Conservation (phyloP, 306 rosid genomes). For the Prunus mira region DNA sequence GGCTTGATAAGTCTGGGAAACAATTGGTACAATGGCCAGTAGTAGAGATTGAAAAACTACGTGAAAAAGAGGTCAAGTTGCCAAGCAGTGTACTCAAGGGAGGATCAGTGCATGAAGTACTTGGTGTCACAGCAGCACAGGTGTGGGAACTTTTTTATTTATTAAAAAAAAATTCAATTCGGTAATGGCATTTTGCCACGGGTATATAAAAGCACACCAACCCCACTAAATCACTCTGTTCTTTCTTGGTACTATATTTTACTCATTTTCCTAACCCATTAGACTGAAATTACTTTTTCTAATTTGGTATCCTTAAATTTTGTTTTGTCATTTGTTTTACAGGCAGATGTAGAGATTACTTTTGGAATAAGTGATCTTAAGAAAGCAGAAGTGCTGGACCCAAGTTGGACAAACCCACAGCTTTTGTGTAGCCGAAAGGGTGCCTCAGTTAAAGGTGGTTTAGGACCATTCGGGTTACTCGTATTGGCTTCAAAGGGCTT, state of each 20-base stretch:
- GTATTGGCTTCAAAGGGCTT: slow-evolving; percentile 57
- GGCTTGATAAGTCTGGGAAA: slow-evolving; percentile 66
- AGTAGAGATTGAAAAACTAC: slow-evolving; percentile 51
- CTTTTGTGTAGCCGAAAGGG: slow-evolving; percentile 48
- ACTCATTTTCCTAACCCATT: too few species aligned
- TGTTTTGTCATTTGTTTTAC: not conserved
- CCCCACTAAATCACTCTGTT: too few species aligned
- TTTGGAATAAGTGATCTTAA: slow-evolving; percentile 38
- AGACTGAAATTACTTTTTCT: not conserved
- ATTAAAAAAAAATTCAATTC: not conserved
- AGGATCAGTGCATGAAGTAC: slow-evolving; percentile 43
- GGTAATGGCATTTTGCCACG: not conserved
- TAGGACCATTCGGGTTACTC: slow-evolving; percentile 73
- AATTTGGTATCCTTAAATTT: not conserved
- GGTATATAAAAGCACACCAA: too few species aligned
- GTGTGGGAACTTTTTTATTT: slow-evolving; percentile 18
- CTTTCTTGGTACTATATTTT: too few species aligned
- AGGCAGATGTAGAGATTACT: slow-evolving; percentile 77
- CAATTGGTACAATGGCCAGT: slow-evolving; percentile 85
- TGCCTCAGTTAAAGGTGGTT: slow-evolving; percentile 41
- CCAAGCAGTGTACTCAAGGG: slow-evolving; percentile 37
- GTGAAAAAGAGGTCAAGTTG: slow-evolving; percentile 36
- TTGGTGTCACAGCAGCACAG: slow-evolving; percentile 54
- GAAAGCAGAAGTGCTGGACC: slow-evolving; percentile 46
- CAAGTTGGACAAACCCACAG: slow-evolving; percentile 52